phyloP scores from a whole-genome alignment of 495 filamentous ascomycete genomes.

The Beverwykella pulmonaria region DNA sequence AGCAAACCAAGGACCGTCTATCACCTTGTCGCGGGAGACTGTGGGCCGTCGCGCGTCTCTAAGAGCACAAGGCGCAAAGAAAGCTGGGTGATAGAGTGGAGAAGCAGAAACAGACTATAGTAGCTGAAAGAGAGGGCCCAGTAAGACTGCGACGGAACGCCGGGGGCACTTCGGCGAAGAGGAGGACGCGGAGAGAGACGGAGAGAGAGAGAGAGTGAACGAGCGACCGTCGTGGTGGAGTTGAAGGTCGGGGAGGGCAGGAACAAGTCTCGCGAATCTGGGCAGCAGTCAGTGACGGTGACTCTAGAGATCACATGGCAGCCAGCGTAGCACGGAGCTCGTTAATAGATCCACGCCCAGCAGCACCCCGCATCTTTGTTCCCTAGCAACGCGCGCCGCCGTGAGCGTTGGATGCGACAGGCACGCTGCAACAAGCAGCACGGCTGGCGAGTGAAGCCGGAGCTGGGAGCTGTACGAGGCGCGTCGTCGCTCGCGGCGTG shows the following conservation, averaged over 20 bases:
- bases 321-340: slow-evolving; percentile 9
- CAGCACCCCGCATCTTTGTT: not conserved
- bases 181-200: not conserved
- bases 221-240: slow-evolving; percentile 24
- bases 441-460: not conserved
- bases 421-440: not conserved
- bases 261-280: slow-evolving; percentile 26
- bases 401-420: not conserved
- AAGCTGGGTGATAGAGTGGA: not conserved
- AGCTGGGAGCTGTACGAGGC: not conserved
- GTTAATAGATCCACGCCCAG: not conserved
- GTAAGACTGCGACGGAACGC: slow-evolving; percentile 24
- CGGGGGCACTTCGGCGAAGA: slow-evolving; percentile 1
- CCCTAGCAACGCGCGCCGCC: not conserved
- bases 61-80: slow-evolving; percentile 9
- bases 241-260: not conserved
- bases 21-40: not conserved
- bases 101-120: not conserved
- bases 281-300: slow-evolving; percentile 20
- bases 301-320: slow-evolving; percentile 30
- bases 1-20: slow-evolving; percentile 8
- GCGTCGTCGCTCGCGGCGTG: not conserved
- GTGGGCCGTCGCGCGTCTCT: not conserved
- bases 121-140: slow-evolving; percentile 12
- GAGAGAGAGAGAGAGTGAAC: slow-evolving; percentile 22